Conservation (phyloP, 148 eudicot species). For the Linanthus parryae region DNA sequence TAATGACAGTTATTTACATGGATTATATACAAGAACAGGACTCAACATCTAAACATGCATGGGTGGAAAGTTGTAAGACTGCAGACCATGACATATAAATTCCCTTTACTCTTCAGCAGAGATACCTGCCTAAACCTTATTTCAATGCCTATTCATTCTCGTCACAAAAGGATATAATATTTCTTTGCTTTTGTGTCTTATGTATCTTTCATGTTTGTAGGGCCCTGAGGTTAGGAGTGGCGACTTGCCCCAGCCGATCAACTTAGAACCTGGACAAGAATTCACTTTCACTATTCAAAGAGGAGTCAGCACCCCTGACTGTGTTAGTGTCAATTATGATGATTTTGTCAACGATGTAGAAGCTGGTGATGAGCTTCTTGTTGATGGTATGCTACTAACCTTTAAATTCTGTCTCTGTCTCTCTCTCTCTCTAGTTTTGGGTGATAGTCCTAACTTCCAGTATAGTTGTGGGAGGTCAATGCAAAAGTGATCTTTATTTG, state of each 20-base stretch:
- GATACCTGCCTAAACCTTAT: too few species aligned
- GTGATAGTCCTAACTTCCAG: not conserved
- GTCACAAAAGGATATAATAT: constrained; percentile 1
- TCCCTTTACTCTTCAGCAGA: too few species aligned
- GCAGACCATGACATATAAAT: too few species aligned
- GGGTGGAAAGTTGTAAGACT: too few species aligned
- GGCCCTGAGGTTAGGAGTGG: constrained; percentile 99
- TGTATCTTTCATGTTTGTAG: constrained; percentile 27
- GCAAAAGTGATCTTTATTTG: too few species aligned
- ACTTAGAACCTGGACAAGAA: constrained; percentile 63
- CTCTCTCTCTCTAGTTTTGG: not conserved
- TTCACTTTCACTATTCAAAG: constrained; percentile 90
- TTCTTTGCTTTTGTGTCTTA: not conserved
- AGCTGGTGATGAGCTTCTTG: constrained; percentile 90
- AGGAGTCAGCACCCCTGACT: constrained; percentile 86
- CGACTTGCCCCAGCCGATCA: constrained; percentile 97
- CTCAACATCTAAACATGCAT: too few species aligned
- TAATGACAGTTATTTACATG: too few species aligned
- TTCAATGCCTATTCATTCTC: too few species aligned
- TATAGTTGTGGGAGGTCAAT: too few species aligned
- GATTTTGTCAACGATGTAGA: constrained; percentile 99
- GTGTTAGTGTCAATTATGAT: constrained; percentile 97
- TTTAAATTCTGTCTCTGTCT: not conserved
- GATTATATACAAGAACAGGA: too few species aligned
- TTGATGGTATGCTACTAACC: constrained; percentile 64